phyloP scores from a whole-genome alignment of 441 rosid genomes.

The Adansonia grandidieri region DNA sequence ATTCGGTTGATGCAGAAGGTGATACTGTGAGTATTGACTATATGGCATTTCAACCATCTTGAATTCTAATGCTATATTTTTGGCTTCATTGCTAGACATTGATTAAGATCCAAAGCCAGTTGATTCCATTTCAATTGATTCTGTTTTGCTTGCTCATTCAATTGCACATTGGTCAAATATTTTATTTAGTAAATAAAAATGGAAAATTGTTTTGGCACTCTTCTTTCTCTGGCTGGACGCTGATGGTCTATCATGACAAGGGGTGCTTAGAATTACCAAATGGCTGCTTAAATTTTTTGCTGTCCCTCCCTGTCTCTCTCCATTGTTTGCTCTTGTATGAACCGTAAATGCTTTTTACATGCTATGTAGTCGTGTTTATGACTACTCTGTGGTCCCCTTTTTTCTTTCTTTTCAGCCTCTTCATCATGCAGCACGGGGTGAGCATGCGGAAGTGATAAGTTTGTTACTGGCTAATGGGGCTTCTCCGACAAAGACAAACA shows the following conservation, averaged over 20 bases:
- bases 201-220: neutral
- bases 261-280: neutral
- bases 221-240: neutral
- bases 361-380: neutral
- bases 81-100: neutral
- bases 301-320: neutral
- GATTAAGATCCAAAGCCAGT: neutral
- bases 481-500: constrained; percentile 57
- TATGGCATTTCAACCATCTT: constrained; percentile 23
- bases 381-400: neutral
- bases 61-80: neutral
- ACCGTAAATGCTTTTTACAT: neutral
- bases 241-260: neutral
- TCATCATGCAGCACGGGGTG: constrained; percentile 93
- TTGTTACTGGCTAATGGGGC: constrained; percentile 75
- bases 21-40: constrained; percentile 65
- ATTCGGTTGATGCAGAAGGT: constrained; percentile 72
- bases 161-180: neutral
- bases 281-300: neutral
- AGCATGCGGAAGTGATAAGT: constrained; percentile 67
- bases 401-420: constrained; percentile 63
- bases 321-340: neutral
- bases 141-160: neutral
- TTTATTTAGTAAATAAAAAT: neutral
- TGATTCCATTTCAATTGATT: neutral